A percentile compares a stretch with the other conserved stretches of the same genome.
Conservation (phyloP, 2,329 filamentous ascomycete genomes). For the Lecanicillium sp. region DNA sequence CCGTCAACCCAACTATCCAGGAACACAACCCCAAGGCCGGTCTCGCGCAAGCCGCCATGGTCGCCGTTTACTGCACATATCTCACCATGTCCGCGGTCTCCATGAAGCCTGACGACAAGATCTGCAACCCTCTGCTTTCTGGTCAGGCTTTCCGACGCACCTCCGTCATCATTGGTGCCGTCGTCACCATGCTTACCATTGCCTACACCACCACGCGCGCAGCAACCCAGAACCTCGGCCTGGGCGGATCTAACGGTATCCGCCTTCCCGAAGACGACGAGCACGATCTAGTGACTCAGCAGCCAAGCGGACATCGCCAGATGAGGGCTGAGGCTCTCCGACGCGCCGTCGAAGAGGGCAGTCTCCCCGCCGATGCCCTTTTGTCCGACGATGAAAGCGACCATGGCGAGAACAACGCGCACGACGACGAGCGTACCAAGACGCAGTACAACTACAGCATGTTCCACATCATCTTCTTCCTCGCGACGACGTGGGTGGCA, state of each 20-base stretch:
- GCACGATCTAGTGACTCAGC: constrained; percentile 80
- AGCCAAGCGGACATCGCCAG: constrained; percentile 71
- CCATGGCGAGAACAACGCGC: constrained; percentile 51
- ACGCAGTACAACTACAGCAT: constrained; percentile 96
- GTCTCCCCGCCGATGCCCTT: constrained; percentile 82
- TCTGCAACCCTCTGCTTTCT: constrained; percentile 86
- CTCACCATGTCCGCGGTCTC: constrained; percentile 96
- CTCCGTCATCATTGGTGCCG: constrained; percentile 83
- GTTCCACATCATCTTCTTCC: constrained; percentile 96
- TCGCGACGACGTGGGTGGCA: constrained; percentile 92
- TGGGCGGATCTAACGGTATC: constrained; percentile 52
- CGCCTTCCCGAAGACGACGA: constrained; percentile 65
- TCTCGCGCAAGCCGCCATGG: constrained; percentile 94
- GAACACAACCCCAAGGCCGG: constrained; percentile 89
- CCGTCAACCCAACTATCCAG: constrained; percentile 84
- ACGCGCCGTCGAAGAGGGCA: constrained; percentile 85
- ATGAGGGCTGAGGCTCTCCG: constrained; percentile 91
- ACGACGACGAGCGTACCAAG: constrained; percentile 80
- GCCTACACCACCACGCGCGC: constrained; percentile 96
- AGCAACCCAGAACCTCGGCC: constrained; percentile 78
- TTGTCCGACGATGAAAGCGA: constrained; percentile 66
- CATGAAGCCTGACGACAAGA: constrained; percentile 91
- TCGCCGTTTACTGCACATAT: constrained; percentile 96
- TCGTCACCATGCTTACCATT: constrained; percentile 93
- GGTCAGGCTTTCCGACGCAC: constrained; percentile 84